phyloP scores from a whole-genome alignment of 1,284 basidiomycete species.

The Chondrostereum purpureum region DNA sequence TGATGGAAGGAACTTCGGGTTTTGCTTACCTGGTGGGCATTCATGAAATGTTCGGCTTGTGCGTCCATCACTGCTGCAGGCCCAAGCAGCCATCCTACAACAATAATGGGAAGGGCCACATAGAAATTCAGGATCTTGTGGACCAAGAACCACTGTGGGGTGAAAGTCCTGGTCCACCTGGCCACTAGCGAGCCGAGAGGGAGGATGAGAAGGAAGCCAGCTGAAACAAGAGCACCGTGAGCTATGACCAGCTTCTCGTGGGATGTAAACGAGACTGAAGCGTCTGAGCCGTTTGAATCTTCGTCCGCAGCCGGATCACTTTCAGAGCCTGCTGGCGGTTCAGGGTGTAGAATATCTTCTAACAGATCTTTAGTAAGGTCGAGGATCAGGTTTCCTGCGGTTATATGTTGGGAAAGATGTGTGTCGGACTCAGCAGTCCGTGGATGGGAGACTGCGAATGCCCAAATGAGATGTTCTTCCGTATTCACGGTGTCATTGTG shows the following conservation, averaged over 20 bases:
- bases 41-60: conserved; percentile 35
- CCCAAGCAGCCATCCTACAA: conserved; percentile 44
- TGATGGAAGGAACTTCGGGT: conserved; percentile 4
- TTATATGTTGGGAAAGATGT: conserved; percentile 38
- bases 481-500: conserved; percentile 18
- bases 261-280: conserved; percentile 15
- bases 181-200: conserved; percentile 54
- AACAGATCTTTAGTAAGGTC: conserved; percentile 36
- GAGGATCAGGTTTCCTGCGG: conserved; percentile 38
- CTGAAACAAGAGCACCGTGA: conserved; percentile 45
- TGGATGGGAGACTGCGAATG: conserved; percentile 41
- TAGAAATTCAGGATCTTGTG: conserved; percentile 45
- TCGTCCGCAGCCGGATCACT: background rate
- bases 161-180: conserved; percentile 52
- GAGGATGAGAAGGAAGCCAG: conserved; percentile 57
- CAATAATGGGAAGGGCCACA: conserved; percentile 43
- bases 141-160: conserved; percentile 51
- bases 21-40: conserved; percentile 40
- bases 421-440: conserved; percentile 28
- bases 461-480: conserved; percentile 48
- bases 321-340: background rate
- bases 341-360: conserved; percentile 12
- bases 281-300: no score
- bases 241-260: conserved; percentile 40
- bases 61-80: conserved; percentile 41